Evolutionary conservation across 2,329 filamentous ascomycete genomes (phyloP).

Genomic region (Hypoxylon sp.): DNA sequence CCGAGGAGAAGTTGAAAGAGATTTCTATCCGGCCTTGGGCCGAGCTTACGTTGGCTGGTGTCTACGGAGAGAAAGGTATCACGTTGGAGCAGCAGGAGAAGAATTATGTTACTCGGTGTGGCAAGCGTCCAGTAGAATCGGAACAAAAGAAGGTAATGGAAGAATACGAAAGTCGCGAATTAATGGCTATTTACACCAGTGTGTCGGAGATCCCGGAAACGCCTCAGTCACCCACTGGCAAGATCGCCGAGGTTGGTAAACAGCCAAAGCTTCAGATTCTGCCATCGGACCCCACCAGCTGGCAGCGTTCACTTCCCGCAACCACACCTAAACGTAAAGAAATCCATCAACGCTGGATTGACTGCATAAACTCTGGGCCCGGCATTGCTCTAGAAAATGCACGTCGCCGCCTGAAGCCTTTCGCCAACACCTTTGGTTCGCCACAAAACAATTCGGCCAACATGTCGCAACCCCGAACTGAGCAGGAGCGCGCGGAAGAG

Average conservation of each 20-base stretch:
- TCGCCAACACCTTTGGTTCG: not conserved
- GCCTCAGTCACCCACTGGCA: constrained; percentile 67
- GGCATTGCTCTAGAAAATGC: constrained; percentile 62
- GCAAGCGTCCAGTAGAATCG: constrained; percentile 65
- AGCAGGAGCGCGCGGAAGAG: constrained; percentile 57
- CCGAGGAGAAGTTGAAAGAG: constrained; percentile 70
- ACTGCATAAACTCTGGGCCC: constrained; percentile 61
- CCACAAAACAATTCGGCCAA: not conserved
- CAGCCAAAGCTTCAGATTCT: constrained; percentile 56
- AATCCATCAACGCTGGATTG: constrained; percentile 65
- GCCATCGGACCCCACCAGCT: constrained; percentile 59
- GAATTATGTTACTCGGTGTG: constrained; percentile 69
- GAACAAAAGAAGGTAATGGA: constrained; percentile 70
- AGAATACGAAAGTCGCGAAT: constrained; percentile 70
- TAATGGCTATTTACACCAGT: constrained; percentile 73
- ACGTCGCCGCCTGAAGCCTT: constrained; percentile 58
- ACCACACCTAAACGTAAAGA: constrained; percentile 62
- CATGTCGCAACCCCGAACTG: constrained; percentile 54
- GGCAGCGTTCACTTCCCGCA: constrained; percentile 58
- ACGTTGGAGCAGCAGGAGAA: constrained; percentile 63
- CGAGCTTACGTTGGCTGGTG: constrained; percentile 63
- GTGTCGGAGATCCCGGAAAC: constrained; percentile 69
- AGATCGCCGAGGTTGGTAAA: constrained; percentile 48
- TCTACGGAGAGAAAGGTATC: constrained; percentile 58
- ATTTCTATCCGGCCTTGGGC: constrained; percentile 68